Base-by-base conservation (phyloP, 306 rosid species). In the Ormosia semicastrata region DNA sequence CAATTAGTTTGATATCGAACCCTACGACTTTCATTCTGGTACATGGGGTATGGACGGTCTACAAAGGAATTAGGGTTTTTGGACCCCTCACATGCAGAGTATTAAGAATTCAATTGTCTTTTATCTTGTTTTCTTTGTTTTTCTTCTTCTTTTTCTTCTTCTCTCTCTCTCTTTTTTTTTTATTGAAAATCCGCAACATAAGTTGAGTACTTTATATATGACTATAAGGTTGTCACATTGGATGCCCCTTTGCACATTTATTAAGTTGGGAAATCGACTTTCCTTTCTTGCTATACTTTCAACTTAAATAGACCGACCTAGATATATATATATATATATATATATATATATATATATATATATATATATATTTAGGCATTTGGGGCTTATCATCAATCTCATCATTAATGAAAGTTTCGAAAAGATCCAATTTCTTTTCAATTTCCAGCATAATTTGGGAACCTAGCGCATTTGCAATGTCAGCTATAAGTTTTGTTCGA, bases 21-120 rank as follows among this genome's bases (percentile, higher is more conserved):
- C 78, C 88, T 43, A 57, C 44, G 24, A 63, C 85, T 85, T 73
- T 82, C 84, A 76, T 66, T 84, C 87, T 85, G 79, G 68, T 68
- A 73, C 53, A 71, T 82, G 88, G 86, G 87, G 33, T 87, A 77
- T 47, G 2, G 9, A 24, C 40, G 60, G 70, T 56, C 80, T 47
- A 44, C 41, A n/a, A 33, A 47, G 88, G 85, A 82, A 82, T 82
- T 87, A 87, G 80, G 80, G 77, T 64, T 84, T 46, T 58, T 62
- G 77, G 79, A 71, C 81, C 86, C 79, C 66, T 81, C 87, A 80
- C 83, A 54, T 71, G 73, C 76, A 67, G 46, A 44, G 5, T 39
- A 62, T 50, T 15, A 24, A 59, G 3, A 11, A 33, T 41, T 67
- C 65, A 32, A 14, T 17, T 65, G 15, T 78, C 58, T 12, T 24